phyloP scores from a whole-genome alignment of 208 protist genomes.

The Histomonas meleagridis region DNA sequence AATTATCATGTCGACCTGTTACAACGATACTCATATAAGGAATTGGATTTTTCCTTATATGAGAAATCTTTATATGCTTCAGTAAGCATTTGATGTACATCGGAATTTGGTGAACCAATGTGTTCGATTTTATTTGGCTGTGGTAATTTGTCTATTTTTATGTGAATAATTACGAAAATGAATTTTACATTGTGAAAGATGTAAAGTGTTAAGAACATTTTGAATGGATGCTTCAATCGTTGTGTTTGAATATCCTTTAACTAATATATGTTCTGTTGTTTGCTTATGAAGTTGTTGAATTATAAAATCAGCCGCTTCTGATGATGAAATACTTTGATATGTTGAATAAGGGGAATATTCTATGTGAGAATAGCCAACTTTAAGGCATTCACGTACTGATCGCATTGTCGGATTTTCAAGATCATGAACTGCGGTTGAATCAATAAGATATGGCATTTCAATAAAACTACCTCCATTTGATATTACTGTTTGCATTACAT shows the following conservation, averaged over 20 bases:
- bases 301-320: conserved; percentile 6
- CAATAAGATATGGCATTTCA: background rate
- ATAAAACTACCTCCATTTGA: background rate
- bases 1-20: background rate
- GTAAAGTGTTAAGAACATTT: background rate
- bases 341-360: too few relatives aligned
- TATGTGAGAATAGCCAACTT: background rate
- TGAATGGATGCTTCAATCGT: background rate
- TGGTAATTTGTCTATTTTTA: too few relatives aligned
- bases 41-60: background rate
- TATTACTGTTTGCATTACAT: background rate
- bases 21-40: background rate
- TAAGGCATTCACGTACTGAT: background rate
- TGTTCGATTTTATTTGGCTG: background rate
- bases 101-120: background rate
- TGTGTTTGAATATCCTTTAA: background rate
- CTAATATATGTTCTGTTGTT: background rate
- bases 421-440: background rate
- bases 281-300: background rate
- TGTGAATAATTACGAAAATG: background rate
- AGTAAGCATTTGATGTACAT: background rate
- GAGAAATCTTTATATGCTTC: background rate
- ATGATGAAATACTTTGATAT: background rate
- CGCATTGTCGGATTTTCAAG: background rate
- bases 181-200: background rate